phyloP scores from a whole-genome alignment of 1,284 basidiomycete species.

The Apiotrichum akiyoshidainum region DNA sequence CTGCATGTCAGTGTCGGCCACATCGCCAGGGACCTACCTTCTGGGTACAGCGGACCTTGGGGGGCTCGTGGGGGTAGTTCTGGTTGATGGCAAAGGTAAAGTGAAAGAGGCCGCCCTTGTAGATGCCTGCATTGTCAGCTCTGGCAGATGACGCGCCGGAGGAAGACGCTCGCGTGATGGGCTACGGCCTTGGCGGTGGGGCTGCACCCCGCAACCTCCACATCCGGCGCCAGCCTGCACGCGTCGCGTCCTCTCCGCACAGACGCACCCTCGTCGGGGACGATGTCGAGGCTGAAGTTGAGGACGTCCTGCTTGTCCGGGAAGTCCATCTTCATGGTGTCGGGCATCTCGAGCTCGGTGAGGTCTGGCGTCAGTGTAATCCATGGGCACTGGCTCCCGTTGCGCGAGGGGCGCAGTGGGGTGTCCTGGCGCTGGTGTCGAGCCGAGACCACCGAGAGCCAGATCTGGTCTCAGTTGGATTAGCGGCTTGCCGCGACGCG shows the following conservation, averaged over 20 bases:
- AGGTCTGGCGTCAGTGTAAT: conserved; percentile 61
- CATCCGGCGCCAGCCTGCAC: too few species aligned
- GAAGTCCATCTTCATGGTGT: conserved; percentile 93
- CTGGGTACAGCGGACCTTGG: conserved; percentile 96
- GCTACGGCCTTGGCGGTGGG: too few species aligned
- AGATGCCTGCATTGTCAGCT: conserved; percentile 74
- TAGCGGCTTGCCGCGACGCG: too few species aligned
- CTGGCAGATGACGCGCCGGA: neutral
- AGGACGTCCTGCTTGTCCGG: conserved; percentile 88
- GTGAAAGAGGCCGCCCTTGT: conserved; percentile 86
- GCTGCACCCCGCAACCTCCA: too few species aligned
- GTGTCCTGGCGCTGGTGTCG: too few species aligned
- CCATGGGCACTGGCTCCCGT: neutral
- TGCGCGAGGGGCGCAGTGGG: too few species aligned
- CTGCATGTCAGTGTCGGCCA: conserved; percentile 58
- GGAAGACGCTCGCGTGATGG: neutral
- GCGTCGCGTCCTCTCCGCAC: neutral
- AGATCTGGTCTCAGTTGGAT: too few species aligned
- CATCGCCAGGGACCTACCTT: conserved; percentile 68
- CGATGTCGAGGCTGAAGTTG: conserved; percentile 92
- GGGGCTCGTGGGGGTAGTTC: conserved; percentile 98
- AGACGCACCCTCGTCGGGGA: conserved; percentile 85
- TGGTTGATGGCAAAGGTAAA: conserved; percentile 95
- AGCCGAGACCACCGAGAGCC: too few species aligned
- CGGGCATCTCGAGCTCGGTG: conserved; percentile 92